Percentiles rank a stretch among this genome's conserved stretches.
Conservation (phyloP, 805 yeast genomes). For the Barnettozyma californica region DNA sequence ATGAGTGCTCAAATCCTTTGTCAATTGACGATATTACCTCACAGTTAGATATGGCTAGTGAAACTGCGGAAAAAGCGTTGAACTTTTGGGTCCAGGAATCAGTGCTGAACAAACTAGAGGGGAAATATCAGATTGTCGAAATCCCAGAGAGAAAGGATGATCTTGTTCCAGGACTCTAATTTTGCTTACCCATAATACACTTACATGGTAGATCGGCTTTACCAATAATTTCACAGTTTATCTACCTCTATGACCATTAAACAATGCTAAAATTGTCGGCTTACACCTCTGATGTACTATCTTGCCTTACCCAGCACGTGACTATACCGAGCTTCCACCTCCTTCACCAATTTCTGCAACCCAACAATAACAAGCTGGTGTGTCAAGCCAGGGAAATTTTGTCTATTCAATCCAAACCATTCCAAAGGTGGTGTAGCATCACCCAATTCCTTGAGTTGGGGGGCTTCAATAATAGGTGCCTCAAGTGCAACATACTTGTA, state of each 20-base stretch:
- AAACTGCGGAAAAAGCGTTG: slow-evolving; percentile 35
- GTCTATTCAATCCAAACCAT: slow-evolving; percentile 94
- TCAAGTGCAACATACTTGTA: slow-evolving; percentile 59
- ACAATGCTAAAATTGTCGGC: background rate
- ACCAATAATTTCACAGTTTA: no score
- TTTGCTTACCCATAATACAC: no score
- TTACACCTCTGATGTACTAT: background rate
- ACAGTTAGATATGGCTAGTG: slow-evolving; percentile 38
- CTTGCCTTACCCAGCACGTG: slow-evolving; percentile 35
- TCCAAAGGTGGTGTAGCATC: slow-evolving; percentile 97
- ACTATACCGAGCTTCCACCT: slow-evolving; percentile 48
- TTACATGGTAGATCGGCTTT: no score
- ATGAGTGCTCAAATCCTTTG: slow-evolving; percentile 23
- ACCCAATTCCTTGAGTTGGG: slow-evolving; percentile 85
- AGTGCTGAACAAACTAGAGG: slow-evolving; percentile 38
- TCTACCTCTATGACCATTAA: background rate
- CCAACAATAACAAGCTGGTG: slow-evolving; percentile 75
- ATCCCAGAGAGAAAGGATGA: background rate
- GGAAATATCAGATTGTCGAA: slow-evolving; percentile 8
- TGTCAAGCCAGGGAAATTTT: slow-evolving; percentile 78
- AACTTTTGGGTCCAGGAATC: slow-evolving; percentile 61
- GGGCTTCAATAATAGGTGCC: slow-evolving; percentile 82
- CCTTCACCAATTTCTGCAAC: slow-evolving; percentile 66
- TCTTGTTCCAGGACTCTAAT: no score
- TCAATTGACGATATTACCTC: slow-evolving; percentile 30